Percentiles rank a stretch among this genome's conserved stretches.
Conservation (phyloP, 179 eudicot genomes). For the Vitellaria paradoxa region DNA sequence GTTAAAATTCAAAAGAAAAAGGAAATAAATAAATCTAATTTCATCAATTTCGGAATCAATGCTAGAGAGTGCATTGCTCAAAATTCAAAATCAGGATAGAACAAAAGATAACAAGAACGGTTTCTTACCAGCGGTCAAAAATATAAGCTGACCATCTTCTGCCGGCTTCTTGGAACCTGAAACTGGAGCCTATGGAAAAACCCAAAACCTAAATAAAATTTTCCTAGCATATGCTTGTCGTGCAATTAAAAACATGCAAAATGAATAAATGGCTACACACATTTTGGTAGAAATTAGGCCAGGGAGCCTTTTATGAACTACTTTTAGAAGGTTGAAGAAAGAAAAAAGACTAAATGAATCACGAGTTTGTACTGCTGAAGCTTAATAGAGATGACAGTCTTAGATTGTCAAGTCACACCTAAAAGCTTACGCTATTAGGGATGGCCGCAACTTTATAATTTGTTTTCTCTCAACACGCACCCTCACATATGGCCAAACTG, state of each 20-base stretch:
- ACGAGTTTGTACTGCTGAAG: not conserved
- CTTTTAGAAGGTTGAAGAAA: not conserved
- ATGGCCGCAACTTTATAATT: too few relatives aligned
- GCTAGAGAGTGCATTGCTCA: not conserved
- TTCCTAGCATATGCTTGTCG: not conserved
- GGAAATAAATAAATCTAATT: not conserved
- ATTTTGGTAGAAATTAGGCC: too few relatives aligned
- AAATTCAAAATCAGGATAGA: conserved; percentile 2
- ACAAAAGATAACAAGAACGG: not conserved
- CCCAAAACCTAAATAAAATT: not conserved
- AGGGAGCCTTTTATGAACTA: not conserved
- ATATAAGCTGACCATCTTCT: conserved; percentile 90
- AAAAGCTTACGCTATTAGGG: too few relatives aligned
- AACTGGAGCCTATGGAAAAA: conserved; percentile 76
- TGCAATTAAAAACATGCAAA: conserved; percentile 1
- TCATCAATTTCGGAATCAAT: not conserved
- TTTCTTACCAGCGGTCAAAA: conserved; percentile 74
- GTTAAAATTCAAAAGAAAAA: too few relatives aligned
- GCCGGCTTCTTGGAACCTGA: conserved; percentile 98
- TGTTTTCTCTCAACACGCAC: too few relatives aligned
- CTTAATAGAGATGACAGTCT: not conserved
- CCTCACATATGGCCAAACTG: too few relatives aligned
- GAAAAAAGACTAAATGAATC: not conserved
- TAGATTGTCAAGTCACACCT: too few relatives aligned
- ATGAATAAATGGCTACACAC: not conserved